Percentiles rank a stretch among this genome's conserved stretches.
Evolutionary conservation across 2,329 filamentous ascomycete genomes (phyloP).

Genomic region (Fusarium sp.): DNA sequence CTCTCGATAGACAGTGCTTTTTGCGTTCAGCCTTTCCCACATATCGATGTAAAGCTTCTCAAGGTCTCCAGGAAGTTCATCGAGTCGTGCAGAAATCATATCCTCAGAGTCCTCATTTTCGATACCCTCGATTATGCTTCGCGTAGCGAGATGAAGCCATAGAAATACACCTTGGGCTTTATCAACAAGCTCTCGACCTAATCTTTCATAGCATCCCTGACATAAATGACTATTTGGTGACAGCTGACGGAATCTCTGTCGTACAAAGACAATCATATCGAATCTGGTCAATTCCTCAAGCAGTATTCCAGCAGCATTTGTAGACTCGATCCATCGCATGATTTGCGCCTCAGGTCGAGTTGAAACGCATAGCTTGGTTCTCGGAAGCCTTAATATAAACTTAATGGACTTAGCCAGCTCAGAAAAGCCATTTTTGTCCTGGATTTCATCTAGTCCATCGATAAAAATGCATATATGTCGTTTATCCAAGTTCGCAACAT

Average conservation of each 20-base stretch:
- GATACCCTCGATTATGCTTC: neutral
- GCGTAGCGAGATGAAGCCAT: neutral
- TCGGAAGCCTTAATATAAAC: accelerated
- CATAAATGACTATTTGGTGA: too few species aligned
- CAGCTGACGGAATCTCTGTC: too few species aligned
- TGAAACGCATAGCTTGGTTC: neutral
- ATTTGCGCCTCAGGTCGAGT: neutral
- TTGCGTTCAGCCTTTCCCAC: slow-evolving; percentile 14
- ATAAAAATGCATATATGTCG: accelerated
- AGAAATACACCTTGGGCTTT: neutral
- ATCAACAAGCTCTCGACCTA: accelerated
- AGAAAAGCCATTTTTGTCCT: neutral
- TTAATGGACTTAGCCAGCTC: accelerated
- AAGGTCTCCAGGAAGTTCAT: neutral
- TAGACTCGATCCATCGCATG: neutral
- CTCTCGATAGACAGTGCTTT: neutral
- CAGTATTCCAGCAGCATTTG: accelerated
- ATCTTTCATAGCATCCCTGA: too few species aligned
- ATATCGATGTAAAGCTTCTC: slow-evolving; percentile 8
- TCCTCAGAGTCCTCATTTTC: neutral
- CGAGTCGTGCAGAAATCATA: neutral
- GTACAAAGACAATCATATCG: neutral
- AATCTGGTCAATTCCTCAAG: neutral
- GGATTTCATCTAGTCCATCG: neutral
- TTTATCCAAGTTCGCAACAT: accelerated